Evolutionary conservation across 2,329 filamentous ascomycete species (phyloP).

Genomic region (Lachnellula cervina): DNA sequence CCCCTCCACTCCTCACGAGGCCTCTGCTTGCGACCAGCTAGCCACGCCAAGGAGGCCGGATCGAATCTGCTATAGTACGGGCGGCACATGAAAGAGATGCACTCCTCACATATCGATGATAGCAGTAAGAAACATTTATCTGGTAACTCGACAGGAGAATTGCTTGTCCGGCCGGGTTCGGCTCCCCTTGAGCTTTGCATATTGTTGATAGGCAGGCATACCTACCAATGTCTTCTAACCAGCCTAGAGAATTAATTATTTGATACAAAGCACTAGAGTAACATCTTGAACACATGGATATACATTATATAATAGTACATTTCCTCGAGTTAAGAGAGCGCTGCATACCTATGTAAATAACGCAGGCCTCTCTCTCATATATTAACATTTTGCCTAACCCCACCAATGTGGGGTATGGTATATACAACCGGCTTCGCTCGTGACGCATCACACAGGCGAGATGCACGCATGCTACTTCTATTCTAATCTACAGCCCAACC

Average conservation of each 20-base stretch:
- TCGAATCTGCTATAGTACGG: no score
- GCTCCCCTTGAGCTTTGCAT: no score
- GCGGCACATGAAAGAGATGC: no score
- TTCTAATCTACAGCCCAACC: slow-evolving; percentile 12
- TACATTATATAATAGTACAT: slow-evolving; percentile 5
- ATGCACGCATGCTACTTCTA: slow-evolving; percentile 4
- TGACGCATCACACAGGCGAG: slow-evolving; percentile 4
- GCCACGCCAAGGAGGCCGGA: no score
- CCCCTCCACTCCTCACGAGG: no score
- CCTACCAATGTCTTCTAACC: no score
- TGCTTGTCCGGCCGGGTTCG: no score
- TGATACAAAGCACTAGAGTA: background rate
- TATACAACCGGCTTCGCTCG: slow-evolving; percentile 3
- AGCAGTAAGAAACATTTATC: no score
- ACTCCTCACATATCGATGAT: no score
- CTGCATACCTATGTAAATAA: background rate
- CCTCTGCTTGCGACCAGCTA: no score
- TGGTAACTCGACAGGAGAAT: no score
- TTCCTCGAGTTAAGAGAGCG: slow-evolving; percentile 11
- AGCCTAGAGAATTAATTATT: background rate
- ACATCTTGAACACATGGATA: background rate
- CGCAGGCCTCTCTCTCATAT: slow-evolving; percentile 3
- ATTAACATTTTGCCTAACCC: slow-evolving; percentile 16
- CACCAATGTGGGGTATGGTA: slow-evolving; percentile 7
- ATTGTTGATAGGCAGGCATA: no score